Evolutionary conservation across 2,329 filamentous ascomycete genomes (phyloP), one percentile per base, ranked within the genome.

Genomic region (Corinectria fuckeliana): DNA sequence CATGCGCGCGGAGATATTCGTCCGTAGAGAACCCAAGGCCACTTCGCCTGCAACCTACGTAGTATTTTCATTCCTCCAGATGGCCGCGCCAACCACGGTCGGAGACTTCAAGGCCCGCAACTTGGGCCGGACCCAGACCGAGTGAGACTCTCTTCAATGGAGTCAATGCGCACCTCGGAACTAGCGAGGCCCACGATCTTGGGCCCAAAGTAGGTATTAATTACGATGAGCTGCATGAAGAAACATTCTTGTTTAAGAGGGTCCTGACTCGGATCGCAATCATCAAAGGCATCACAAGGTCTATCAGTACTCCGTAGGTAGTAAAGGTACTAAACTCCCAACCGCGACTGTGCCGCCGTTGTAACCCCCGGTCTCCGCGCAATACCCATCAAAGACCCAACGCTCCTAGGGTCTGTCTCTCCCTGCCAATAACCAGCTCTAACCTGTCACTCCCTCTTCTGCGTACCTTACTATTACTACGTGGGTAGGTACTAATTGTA

Each of bases 201-300:
- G 42, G 25, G 49, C 55, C 32, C 53, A 41, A 48, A 45, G 32
- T 52, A n/a, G n/a, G n/a, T n/a, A n/a, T n/a, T n/a, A n/a, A n/a
- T n/a, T n/a, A n/a, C n/a, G n/a, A 58, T 58, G 55, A 58, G 55
- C 25, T 58, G 55, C 55, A 58, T 48, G 41, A 58, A n/a, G 52
- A 56, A 56, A 56, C 36, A 36, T 49, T 6, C 50, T 45, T 44
- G n/a, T n/a, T 18, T 38, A 25, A 28, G 13, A 25, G 30, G 28
- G 16, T 54, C 25, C 52, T 59, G 56, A 55, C 56, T 59, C 56
- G 56, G 45, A 54, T 36, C n/a, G n/a, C n/a, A n/a, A n/a, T n/a
- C n/a, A n/a, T n/a, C n/a, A n/a, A n/a, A n/a, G n/a, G n/a, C 38
- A 55, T 55, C 50, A 50, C 26, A 26, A 47, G n/a, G 28, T 14